Base-by-base conservation (phyloP, 2,329 filamentous ascomycete species). In the Venturia nashicola region DNA sequence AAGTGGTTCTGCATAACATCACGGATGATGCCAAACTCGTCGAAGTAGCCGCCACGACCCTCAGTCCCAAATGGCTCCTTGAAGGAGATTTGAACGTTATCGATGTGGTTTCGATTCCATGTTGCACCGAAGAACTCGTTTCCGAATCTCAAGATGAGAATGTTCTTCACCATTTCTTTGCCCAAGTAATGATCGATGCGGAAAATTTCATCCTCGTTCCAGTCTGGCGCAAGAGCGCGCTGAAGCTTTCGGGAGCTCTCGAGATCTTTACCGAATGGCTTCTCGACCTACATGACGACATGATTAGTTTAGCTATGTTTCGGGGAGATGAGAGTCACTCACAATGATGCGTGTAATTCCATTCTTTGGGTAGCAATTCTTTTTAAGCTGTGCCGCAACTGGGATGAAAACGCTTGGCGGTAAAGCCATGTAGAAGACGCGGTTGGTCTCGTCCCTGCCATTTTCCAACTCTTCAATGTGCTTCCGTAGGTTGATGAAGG, bases 151-250 rank as follows among this genome's bases (percentile, higher is more conserved):
- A 99, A 85, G 70, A 99, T 97, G 69, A 99, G 83, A 70, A 99
- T 95, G 80, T 99, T 99, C 86, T 99, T 99, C 72, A 99, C 94
- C 94, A 99, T 99, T 80, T 99, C 94, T 83, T 99, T 99, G 72
- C 95, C 95, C 59, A 99, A 86, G 78, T 99, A 99, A 80, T 99
- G 94, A 76, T 99, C 94, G 72, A 99, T 99, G 74, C 94, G 91
- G 86, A 95, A 99, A 69, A 99, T 87, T 80, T 99, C 94, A 63
- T 97, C 93, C 78, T 99, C 95, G 73, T 90, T 94, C 95, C 94
- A 99, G 79, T 99, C 91, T 54, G 94, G 94, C 74, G 93, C 90
- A 67, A 99, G 85, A 8, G 94, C 95, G 76, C 90, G 91, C 75
- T 97, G 93, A 66, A 99, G 85, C 77, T 96, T 91, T 66, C 94